Percentiles rank a stretch among this genome's conserved stretches.
phyloP scores from a whole-genome alignment of 2,329 filamentous ascomycete genomes.

The Thermothelomyces thermophilus region DNA sequence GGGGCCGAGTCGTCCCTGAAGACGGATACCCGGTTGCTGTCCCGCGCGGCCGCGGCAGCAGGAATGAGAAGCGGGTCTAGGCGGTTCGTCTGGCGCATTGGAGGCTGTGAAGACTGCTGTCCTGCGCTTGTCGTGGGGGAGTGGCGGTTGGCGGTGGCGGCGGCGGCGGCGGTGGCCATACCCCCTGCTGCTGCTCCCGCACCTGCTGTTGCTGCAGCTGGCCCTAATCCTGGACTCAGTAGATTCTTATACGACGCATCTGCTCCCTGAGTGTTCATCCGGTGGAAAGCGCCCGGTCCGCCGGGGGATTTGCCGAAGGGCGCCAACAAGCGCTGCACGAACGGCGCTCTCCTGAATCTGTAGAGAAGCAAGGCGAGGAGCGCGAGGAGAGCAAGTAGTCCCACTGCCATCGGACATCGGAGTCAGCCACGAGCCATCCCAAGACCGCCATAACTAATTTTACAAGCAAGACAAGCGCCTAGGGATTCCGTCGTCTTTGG shows the following conservation, averaged over 20 bases:
- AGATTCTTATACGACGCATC: conserved; percentile 11
- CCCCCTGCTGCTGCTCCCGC: neutral
- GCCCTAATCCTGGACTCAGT: neutral
- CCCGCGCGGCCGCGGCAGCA: neutral
- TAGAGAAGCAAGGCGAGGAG: conserved; percentile 15
- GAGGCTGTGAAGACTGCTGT: conserved; percentile 1
- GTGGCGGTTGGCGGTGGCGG: neutral
- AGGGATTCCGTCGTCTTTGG: no score
- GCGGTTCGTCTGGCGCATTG: conserved; percentile 10
- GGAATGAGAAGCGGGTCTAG: neutral
- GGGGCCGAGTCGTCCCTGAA: conserved; percentile 7
- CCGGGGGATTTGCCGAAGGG: conserved; percentile 4
- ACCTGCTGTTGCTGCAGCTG: neutral
- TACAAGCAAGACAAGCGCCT: no score
- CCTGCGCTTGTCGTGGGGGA: neutral
- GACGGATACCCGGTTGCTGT: conserved; percentile 11
- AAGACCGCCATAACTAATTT: neutral
- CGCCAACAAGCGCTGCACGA: conserved; percentile 11
- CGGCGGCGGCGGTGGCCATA: neutral
- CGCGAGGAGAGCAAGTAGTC: conserved; percentile 11
- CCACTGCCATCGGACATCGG: conserved; percentile 4
- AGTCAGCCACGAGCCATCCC: neutral
- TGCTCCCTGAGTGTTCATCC: conserved; percentile 1
- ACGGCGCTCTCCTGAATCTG: conserved; percentile 6
- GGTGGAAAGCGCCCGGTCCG: neutral